Evolutionary conservation across 768 basidiomycete genomes (phyloP).

Genomic region (Pulveroboletus sp.): DNA sequence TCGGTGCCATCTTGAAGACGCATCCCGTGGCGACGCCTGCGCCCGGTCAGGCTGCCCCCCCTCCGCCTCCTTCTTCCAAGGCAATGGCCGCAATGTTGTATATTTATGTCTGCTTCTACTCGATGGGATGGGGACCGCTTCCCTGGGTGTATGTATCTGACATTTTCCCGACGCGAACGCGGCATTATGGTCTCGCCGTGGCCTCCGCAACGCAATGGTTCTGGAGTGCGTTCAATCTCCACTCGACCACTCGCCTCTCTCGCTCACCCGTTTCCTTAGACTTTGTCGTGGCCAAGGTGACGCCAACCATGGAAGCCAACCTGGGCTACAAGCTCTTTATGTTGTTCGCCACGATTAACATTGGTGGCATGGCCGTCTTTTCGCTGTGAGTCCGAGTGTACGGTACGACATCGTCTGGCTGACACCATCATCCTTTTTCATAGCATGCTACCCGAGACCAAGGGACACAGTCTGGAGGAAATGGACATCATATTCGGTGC

Average conservation of each 20-base stretch:
- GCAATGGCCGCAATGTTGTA: constrained; percentile 87
- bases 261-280: constrained; percentile 35
- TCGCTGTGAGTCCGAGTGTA: constrained; percentile 43
- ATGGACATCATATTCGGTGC: constrained; percentile 60
- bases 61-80: constrained; percentile 51
- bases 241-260: neutral
- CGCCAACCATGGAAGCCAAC: constrained; percentile 55
- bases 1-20: constrained; percentile 79
- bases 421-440: neutral
- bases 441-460: constrained; percentile 60
- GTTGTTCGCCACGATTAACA: constrained; percentile 72
- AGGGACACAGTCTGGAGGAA: constrained; percentile 51
- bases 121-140: constrained; percentile 79
- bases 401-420: neutral
- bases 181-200: constrained; percentile 73
- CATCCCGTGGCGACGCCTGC: constrained; percentile 49
- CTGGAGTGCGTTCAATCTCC: constrained; percentile 51
- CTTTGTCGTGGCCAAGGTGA: constrained; percentile 69
- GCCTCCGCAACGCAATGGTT: constrained; percentile 82
- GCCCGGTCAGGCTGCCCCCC: constrained; percentile 36
- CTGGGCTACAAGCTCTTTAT: constrained; percentile 75
- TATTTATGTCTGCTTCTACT: constrained; percentile 85
- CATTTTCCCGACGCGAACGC: constrained; percentile 82
- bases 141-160: constrained; percentile 72
- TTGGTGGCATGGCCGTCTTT: constrained; percentile 66